Percentiles rank a stretch among this genome's conserved stretches.
Evolutionary conservation across 352 stramenopile genomes (phyloP).

Genomic region (Phytophthora pisi): DNA sequence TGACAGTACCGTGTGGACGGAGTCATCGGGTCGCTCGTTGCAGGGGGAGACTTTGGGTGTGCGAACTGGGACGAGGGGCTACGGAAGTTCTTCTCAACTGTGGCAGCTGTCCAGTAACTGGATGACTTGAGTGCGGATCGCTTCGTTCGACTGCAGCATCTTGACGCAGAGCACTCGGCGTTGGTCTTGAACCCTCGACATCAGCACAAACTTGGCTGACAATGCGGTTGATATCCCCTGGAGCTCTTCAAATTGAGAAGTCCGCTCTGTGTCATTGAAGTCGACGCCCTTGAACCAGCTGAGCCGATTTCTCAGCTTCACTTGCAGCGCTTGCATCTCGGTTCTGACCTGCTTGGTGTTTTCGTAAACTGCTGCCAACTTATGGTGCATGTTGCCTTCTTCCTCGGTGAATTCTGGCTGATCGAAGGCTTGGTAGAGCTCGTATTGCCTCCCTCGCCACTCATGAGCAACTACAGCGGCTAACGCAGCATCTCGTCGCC

Average conservation of each 20-base stretch:
- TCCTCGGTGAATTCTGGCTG: neutral
- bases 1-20: neutral
- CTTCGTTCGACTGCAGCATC: neutral
- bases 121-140: neutral
- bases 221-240: neutral
- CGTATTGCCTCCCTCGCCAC: neutral
- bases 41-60: too few relatives aligned
- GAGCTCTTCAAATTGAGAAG: neutral
- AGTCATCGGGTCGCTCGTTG: neutral
- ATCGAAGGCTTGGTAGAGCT: neutral
- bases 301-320: neutral
- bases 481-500: neutral
- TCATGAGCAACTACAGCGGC: neutral
- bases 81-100: neutral
- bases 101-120: neutral
- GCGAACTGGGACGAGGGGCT: neutral
- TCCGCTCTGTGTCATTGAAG: neutral
- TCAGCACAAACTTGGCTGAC: neutral
- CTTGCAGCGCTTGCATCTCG: neutral
- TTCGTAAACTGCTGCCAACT: neutral
- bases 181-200: neutral
- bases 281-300: neutral
- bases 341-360: neutral
- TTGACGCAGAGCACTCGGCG: neutral
- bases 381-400: neutral